Percentiles rank a stretch among this genome's conserved stretches.
phyloP scores from a whole-genome alignment of 768 basidiomycete species.

The Boletus speciosus region DNA sequence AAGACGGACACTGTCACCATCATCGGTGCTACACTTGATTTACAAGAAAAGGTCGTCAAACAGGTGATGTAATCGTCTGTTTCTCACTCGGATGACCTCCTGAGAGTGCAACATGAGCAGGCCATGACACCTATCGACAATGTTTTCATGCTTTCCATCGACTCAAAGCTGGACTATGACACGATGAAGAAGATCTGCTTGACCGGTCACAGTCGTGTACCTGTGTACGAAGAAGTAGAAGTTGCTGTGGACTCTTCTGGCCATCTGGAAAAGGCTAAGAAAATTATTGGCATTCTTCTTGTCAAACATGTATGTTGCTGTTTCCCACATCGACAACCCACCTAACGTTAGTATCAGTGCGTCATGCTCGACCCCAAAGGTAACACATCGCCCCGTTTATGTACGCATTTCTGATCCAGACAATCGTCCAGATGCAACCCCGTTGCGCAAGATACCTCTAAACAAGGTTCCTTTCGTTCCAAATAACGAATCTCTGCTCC shows the following conservation, averaged over 20 bases:
- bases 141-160: constrained; percentile 87
- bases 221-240: constrained; percentile 77
- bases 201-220: constrained; percentile 81
- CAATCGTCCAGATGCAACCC: constrained; percentile 60
- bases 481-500: constrained; percentile 78
- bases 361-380: constrained; percentile 85
- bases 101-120: constrained; percentile 27
- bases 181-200: constrained; percentile 71
- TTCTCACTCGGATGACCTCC: not conserved
- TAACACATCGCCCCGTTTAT: constrained; percentile 14
- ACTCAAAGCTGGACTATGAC: constrained; percentile 77
- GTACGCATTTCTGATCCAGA: not conserved
- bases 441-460: constrained; percentile 77
- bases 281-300: constrained; percentile 81
- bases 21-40: constrained; percentile 83
- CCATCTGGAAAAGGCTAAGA: constrained; percentile 59
- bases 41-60: constrained; percentile 81
- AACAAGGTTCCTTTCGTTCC: constrained; percentile 87
- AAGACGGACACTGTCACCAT: constrained; percentile 85
- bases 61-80: constrained; percentile 38
- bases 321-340: not conserved
- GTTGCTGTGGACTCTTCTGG: constrained; percentile 40
- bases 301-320: constrained; percentile 61
- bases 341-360: constrained; percentile 38
- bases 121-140: constrained; percentile 79